Evolutionary conservation across 306 rosid genomes (phyloP).

Genomic region (Rosa persica): DNA sequence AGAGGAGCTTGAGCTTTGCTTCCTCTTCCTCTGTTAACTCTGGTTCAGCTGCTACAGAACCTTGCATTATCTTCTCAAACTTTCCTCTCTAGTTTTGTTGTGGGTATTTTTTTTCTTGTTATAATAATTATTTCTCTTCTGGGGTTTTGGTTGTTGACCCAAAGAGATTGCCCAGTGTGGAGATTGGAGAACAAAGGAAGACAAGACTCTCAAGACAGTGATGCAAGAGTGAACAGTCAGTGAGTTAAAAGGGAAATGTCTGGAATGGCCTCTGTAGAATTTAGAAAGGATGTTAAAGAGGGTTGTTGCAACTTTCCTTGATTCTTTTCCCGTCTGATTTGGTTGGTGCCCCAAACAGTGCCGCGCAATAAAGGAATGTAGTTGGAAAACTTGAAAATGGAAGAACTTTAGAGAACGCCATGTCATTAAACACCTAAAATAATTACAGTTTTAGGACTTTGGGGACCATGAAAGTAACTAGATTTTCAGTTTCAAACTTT

Average conservation of each 20-base stretch:
- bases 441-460: not conserved
- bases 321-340: constrained; percentile 13
- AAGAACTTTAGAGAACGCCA: not conserved
- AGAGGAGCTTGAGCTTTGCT: constrained; percentile 34
- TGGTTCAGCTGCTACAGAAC: constrained; percentile 46
- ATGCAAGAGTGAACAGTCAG: not conserved
- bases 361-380: not conserved
- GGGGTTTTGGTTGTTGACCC: constrained; percentile 27
- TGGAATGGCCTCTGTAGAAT: constrained; percentile 26
- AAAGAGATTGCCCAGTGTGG: constrained; percentile 7
- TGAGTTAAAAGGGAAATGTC: constrained; percentile 30
- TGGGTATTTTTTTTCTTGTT: not conserved
- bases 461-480: not conserved
- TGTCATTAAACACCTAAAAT: not conserved
- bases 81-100: constrained; percentile 1
- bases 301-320: constrained; percentile 4
- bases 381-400: not conserved
- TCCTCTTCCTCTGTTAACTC: constrained; percentile 56
- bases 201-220: not conserved
- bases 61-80: constrained; percentile 67
- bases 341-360: not conserved
- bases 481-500: not conserved
- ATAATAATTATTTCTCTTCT: not conserved
- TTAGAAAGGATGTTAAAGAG: not conserved
- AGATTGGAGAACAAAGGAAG: constrained; percentile 2